Conservation (phyloP, 345 rosid species). For the rapeseed (Brassica napus) region Da-Ae NC_063442.1:11914501-11915000, state of each 20-base stretch:
- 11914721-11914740: constrained; percentile 32
- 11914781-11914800: neutral
- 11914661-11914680: constrained; percentile 71
- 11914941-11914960: constrained; percentile 81
- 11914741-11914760: constrained; percentile 34
- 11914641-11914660: constrained; percentile 56
- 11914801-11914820: neutral
- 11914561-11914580: constrained; percentile 35
- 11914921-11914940: constrained; percentile 78
- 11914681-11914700: constrained; percentile 81
- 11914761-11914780: neutral
- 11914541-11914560: neutral
- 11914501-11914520: constrained; percentile 44
- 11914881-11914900: constrained; percentile 75
- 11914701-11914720: constrained; percentile 58
- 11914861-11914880: constrained; percentile 69
- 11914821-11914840: constrained; percentile 29
- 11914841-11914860: constrained; percentile 53
- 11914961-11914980: constrained; percentile 53
- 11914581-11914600: constrained; percentile 58
- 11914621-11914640: constrained; percentile 47
- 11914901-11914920: constrained; percentile 65
- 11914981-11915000: constrained; percentile 72
- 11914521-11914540: neutral
- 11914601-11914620: constrained; percentile 52